Evolutionary conservation across 2,329 filamentous ascomycete species (phyloP).

Genomic region (Sphaceloma murrayae): DNA sequence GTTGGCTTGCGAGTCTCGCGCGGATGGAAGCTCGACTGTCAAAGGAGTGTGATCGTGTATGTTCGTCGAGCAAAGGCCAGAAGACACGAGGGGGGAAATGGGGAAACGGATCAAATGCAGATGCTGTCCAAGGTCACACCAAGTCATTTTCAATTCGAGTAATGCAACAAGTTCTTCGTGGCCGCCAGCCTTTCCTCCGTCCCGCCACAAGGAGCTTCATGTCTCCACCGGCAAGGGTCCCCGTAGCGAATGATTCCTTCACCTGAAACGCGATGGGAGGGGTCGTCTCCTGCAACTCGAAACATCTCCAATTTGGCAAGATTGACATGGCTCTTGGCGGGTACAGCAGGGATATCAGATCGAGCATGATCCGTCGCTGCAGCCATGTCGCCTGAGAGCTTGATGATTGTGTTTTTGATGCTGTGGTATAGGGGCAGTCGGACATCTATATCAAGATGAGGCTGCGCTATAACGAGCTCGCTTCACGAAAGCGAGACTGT

Average conservation of each 20-base stretch:
- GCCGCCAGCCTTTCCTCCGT: constrained; percentile 4
- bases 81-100: no score
- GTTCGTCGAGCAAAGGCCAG: no score
- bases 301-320: constrained; percentile 12
- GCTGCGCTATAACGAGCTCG: no score
- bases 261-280: constrained; percentile 12
- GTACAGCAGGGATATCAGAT: neutral
- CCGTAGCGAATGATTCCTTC: constrained; percentile 1
- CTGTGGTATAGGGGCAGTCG: no score
- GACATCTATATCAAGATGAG: no score
- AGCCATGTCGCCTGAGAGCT: no score
- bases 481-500: no score
- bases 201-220: constrained; percentile 2
- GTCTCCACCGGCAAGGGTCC: constrained; percentile 11
- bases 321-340: constrained; percentile 13
- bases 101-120: no score
- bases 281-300: constrained; percentile 2
- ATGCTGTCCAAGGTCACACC: no score
- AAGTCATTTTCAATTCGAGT: neutral
- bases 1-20: no score
- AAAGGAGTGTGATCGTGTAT: neutral
- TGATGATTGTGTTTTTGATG: no score
- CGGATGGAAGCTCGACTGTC: neutral
- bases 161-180: constrained; percentile 10
- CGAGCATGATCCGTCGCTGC: no score